These are phyloP conservation scores for Chamaecrista fasciculata DNA, from an alignment of 306 rosid genomes.

Conservation along the genomic window DNA sequence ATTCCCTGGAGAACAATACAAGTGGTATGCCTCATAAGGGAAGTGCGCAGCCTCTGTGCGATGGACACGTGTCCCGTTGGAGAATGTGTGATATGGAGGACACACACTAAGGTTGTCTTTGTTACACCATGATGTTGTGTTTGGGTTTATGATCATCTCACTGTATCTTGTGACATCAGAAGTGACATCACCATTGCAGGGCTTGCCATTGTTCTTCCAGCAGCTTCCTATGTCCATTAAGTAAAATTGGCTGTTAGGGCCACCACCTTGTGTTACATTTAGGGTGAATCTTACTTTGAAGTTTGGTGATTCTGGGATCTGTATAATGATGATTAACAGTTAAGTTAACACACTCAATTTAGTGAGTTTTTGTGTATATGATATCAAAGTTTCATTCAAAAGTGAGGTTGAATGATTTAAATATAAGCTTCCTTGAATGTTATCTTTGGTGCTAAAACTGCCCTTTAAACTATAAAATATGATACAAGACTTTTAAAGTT, in stretches of 20 bases:
- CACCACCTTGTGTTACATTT: constrained; percentile 47
- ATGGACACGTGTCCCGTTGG: constrained; percentile 43
- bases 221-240: constrained; percentile 59
- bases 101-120: constrained; percentile 33
- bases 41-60: constrained; percentile 39
- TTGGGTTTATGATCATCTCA: constrained; percentile 54
- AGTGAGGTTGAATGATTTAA: no score
- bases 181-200: constrained; percentile 52
- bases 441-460: no score
- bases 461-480: no score
- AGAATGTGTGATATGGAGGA: constrained; percentile 57
- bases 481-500: no score
- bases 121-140: constrained; percentile 38
- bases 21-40: constrained; percentile 57
- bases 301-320: constrained; percentile 73
- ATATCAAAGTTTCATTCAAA: no score
- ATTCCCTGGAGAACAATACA: constrained; percentile 61
- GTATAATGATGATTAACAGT: neutral
- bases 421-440: no score
- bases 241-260: constrained; percentile 54
- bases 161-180: constrained; percentile 53
- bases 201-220: constrained; percentile 53
- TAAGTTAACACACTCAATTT: no score
- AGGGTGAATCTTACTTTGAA: constrained; percentile 50
- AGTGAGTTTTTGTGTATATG: no score